These are phyloP conservation scores for Chernovozyma aurita DNA, from an alignment of 1,139 yeast species.

Conservation along the genomic window DNA sequence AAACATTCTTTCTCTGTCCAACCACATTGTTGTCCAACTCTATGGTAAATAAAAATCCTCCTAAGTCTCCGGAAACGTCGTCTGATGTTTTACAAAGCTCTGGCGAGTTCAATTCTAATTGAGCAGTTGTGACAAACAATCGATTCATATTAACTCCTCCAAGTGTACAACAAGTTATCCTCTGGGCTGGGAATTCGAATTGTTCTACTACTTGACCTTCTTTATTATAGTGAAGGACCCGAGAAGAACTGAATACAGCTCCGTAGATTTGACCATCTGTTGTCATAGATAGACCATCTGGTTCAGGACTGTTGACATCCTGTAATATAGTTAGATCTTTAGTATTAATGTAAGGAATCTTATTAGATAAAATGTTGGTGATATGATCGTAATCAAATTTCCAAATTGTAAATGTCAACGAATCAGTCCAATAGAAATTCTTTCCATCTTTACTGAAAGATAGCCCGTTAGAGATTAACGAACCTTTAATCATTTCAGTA, in stretches of 20 bases:
- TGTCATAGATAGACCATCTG: constrained; percentile 78
- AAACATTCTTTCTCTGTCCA: constrained; percentile 24
- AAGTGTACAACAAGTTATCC: constrained; percentile 66
- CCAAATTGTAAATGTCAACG: constrained; percentile 56
- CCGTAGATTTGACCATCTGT: constrained; percentile 59
- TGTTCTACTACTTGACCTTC: constrained; percentile 50
- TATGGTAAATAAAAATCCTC: constrained; percentile 39
- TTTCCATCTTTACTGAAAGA: constrained; percentile 56
- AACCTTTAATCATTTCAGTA: constrained; percentile 29
- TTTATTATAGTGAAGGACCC: constrained; percentile 50
- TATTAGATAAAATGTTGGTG: constrained; percentile 43
- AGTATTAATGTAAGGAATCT: constrained; percentile 38
- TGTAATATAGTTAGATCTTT: constrained; percentile 24
- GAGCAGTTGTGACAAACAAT: constrained; percentile 67
- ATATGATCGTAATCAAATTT: constrained; percentile 53
- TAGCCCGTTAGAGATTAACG: constrained; percentile 71
- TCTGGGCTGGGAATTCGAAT: constrained; percentile 55
- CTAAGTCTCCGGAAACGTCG: constrained; percentile 46
- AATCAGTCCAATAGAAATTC: constrained; percentile 68
- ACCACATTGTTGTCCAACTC: constrained; percentile 18
- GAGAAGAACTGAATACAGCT: constrained; percentile 61
- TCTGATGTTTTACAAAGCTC: constrained; percentile 12
- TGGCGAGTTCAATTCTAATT: constrained; percentile 37
- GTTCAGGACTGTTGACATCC: constrained; percentile 45
- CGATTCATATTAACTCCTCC: constrained; percentile 62